Evolutionary conservation across 2,329 filamentous ascomycete species (phyloP), one percentile per base, ranked within the genome.

Genomic region (Hypoxylon sp.): DNA sequence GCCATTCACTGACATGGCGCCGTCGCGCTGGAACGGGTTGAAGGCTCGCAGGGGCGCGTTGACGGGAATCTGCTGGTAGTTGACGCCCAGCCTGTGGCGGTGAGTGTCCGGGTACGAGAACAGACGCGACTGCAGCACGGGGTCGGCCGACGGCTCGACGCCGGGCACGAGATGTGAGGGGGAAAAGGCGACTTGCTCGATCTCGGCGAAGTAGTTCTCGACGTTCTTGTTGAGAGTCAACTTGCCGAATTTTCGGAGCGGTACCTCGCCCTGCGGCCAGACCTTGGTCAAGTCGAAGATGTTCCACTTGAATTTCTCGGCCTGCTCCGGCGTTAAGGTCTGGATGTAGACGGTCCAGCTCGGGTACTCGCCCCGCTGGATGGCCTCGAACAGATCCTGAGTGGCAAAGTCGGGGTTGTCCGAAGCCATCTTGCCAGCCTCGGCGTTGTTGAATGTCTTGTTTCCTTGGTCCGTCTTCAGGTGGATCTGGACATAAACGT

Each of bases 11-110:
- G 88, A 85, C 89, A 92, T 93, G 62, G 76, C 73, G 15, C 91
- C 91, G 72, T 93, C 90, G 64, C 91, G 87, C 75, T 92, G 89
- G 81, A 88, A 91, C 67, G 90, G 90, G 70, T 90, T 82, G 82
- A 85, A 82, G 78, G 80, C 80, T 78, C 72, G 80, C 76, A 79
- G 80, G 0, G 86, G 83, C 54, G 80, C 80, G 77, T 89, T 89
- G 69, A 87, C 84, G 20, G 87, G 87, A 56, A 89, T 84, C 72
- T 89, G 85, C 68, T 88, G 84, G 76, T 88, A 89, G 78, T 90
- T 90, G 52, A 81, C 80, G 32, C 87, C 87, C 2, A 89, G 78
- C 46, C 88, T 85, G 76, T 90, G 85, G 37, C 86, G 83, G 64
- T 89, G 87, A 22, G 87, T 85, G 57, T 89, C 87, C 0, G 85